Conservation (phyloP, 2,329 filamentous ascomycete species). For the Mycosphaerella sp. region DNA sequence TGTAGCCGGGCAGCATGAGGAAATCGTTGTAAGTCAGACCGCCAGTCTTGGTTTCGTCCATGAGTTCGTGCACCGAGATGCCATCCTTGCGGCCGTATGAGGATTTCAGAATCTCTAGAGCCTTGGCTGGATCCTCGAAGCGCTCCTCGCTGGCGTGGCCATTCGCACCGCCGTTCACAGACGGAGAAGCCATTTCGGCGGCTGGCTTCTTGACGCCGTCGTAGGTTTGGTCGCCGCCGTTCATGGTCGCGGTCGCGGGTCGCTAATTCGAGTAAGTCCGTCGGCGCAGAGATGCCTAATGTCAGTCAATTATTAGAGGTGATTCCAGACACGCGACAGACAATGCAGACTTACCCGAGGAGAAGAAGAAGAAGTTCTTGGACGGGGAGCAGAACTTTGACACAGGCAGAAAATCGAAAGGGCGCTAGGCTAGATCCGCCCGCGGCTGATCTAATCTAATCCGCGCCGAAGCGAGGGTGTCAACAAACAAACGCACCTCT, state of each 20-base stretch:
- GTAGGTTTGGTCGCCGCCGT: constrained; percentile 54
- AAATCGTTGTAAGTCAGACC: constrained; percentile 99
- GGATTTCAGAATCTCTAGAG: constrained; percentile 67
- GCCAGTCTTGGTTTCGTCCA: constrained; percentile 86
- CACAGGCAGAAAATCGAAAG: background rate
- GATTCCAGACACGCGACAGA: constrained; percentile 19
- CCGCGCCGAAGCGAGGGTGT: background rate
- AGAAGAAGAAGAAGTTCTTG: constrained; percentile 38
- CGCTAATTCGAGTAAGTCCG: constrained; percentile 28
- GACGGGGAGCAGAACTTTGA: background rate
- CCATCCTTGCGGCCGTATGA: constrained; percentile 73
- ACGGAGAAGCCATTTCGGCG: constrained; percentile 35
- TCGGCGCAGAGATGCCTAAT: background rate
- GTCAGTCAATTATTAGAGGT: background rate
- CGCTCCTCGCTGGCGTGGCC: constrained; percentile 14
- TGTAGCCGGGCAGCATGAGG: constrained; percentile 91
- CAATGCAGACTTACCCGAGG: constrained; percentile 42
- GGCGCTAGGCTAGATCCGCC: background rate
- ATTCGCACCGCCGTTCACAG: constrained; percentile 40
- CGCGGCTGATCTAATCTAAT: background rate
- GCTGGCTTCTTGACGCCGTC: constrained; percentile 26
- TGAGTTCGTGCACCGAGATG: constrained; percentile 74
- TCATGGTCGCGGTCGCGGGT: constrained; percentile 60
- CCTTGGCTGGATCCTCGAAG: constrained; percentile 37
- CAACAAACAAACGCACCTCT: background rate